Conservation (phyloP, 768 basidiomycete genomes). For the Rubroboletus pulcherrimus region DNA sequence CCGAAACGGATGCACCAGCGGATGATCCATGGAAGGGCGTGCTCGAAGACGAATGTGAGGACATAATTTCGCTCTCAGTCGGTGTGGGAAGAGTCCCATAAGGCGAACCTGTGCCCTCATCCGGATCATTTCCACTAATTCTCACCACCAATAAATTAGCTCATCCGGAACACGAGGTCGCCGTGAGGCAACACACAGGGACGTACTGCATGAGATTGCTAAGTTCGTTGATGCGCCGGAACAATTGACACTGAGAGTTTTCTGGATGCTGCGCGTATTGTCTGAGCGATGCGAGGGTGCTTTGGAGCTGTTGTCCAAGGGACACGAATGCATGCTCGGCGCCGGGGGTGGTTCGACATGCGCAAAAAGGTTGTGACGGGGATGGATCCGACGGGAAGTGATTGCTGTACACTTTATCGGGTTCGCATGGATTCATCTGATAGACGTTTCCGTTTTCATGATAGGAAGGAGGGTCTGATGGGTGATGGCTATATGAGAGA, state of each 20-base stretch:
- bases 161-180: slow-evolving; percentile 32
- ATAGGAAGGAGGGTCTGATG: slow-evolving; percentile 31
- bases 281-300: slow-evolving; percentile 50
- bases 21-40: slow-evolving; percentile 39
- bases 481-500: slow-evolving; percentile 32
- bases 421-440: slow-evolving; percentile 33
- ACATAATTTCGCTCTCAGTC: slow-evolving; percentile 57
- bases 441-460: slow-evolving; percentile 36
- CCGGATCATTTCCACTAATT: slow-evolving; percentile 50
- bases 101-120: slow-evolving; percentile 42
- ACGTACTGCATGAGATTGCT: slow-evolving; percentile 65
- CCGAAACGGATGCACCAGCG: slow-evolving; percentile 50
- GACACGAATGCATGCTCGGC: slow-evolving; percentile 56
- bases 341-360: slow-evolving; percentile 62
- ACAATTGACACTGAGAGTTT: slow-evolving; percentile 51
- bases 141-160: slow-evolving; percentile 30
- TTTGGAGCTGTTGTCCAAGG: slow-evolving; percentile 62
- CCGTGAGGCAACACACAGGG: slow-evolving; percentile 29
- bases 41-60: slow-evolving; percentile 43
- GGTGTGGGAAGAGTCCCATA: slow-evolving; percentile 57
- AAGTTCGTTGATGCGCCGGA: slow-evolving; percentile 58
- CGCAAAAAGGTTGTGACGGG: slow-evolving; percentile 45
- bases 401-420: slow-evolving; percentile 33
- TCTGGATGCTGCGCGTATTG: slow-evolving; percentile 59
- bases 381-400: slow-evolving; percentile 31